Percentiles rank a stretch among this genome's conserved stretches.
Evolutionary conservation across 257 asterid species (phyloP).

Genomic region (Ajuga chamaepitys): DNA sequence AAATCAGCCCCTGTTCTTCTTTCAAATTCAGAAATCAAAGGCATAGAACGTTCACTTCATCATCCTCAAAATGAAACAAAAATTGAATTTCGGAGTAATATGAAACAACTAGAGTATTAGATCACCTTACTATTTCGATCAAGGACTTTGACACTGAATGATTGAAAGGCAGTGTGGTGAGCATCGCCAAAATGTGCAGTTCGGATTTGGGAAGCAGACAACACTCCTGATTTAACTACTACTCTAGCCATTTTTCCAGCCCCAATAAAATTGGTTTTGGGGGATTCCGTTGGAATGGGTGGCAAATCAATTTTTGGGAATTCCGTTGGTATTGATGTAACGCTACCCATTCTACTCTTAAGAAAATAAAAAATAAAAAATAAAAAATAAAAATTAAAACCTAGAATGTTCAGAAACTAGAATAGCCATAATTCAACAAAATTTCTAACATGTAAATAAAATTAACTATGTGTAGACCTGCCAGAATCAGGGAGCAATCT

Average conservation of each 20-base stretch:
- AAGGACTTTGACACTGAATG: constrained; percentile 66
- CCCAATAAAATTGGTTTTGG: constrained; percentile 78
- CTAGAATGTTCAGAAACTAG: neutral
- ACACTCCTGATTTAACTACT: constrained; percentile 59
- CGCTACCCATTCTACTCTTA: constrained; percentile 30
- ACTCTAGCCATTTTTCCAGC: constrained; percentile 98
- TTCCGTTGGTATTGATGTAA: too few species aligned
- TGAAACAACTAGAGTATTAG: too few species aligned
- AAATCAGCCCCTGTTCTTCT: too few species aligned
- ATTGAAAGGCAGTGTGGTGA: constrained; percentile 67
- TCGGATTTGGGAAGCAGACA: constrained; percentile 68
- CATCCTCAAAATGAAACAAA: neutral
- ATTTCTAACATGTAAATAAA: too few species aligned
- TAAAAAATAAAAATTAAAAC: neutral
- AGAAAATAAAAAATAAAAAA: too few species aligned
- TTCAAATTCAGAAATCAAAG: neutral
- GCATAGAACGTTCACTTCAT: neutral
- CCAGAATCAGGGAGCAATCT: too few species aligned
- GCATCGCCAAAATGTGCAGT: constrained; percentile 59
- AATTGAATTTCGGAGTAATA: neutral
- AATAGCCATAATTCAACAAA: too few species aligned
- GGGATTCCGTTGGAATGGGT: constrained; percentile 58
- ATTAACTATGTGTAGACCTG: too few species aligned
- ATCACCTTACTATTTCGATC: constrained; percentile 59
- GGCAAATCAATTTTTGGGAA: too few species aligned